These are phyloP conservation scores for Lenwebbia sp. DNA, from an alignment of 345 rosid species.

Conservation along the genomic window DNA sequence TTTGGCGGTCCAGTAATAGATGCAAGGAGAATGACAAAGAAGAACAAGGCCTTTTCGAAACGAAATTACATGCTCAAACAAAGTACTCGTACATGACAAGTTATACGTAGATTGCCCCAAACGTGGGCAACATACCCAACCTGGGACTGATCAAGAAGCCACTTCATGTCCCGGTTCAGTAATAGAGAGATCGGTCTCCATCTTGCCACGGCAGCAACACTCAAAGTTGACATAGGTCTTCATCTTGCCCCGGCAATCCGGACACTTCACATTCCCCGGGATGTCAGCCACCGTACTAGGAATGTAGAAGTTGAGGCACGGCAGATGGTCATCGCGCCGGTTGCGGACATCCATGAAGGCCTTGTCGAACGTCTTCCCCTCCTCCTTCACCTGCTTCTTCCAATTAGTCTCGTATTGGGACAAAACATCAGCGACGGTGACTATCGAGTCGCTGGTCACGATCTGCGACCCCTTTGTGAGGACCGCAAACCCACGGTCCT, in stretches of 20 bases:
- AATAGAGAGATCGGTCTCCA: too few species aligned
- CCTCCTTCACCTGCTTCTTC: background rate
- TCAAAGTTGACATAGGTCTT: background rate
- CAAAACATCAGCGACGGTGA: background rate
- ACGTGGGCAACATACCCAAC: too few species aligned
- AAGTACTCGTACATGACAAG: too few species aligned
- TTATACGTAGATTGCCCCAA: too few species aligned
- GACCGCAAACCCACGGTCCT: background rate
- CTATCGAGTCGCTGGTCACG: background rate
- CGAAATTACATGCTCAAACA: too few species aligned
- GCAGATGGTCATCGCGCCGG: background rate
- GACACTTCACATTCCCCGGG: background rate
- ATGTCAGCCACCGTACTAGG: background rate
- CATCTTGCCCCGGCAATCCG: background rate
- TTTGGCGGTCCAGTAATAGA: too few species aligned
- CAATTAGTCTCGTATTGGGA: background rate
- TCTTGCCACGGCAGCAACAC: constrained; percentile 1
- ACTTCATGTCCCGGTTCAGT: too few species aligned
- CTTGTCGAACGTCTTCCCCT: background rate
- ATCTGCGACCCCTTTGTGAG: background rate
- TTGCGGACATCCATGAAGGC: background rate
- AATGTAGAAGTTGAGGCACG: background rate
- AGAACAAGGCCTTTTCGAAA: too few species aligned
- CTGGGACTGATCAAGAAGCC: too few species aligned
- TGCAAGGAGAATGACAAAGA: too few species aligned